Base-by-base conservation (phyloP, 495 filamentous ascomycete genomes). In the Chlorociboria aeruginascens region DNA sequence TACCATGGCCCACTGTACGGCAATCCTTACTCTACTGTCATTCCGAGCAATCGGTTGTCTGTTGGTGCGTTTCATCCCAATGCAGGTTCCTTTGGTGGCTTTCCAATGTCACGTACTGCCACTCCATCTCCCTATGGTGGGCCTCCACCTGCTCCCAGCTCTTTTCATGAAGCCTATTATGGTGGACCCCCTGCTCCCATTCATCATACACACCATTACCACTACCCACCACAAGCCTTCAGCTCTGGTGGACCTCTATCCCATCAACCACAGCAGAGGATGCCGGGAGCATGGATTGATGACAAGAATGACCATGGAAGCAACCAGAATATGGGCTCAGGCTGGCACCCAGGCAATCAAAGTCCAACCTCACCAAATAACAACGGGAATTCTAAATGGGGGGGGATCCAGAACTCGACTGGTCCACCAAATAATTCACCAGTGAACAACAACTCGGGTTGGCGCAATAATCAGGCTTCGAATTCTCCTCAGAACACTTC, bases 1-100 rank as follows among this genome's bases (percentile, higher is more conserved):
- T 76, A 73, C 43, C 70, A 76, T 47, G 71, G 71, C 0, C 65
- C 64, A 0, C 44, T 58, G 20, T 74, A 69, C 47, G 72, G 71
- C 39, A 70, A 69, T 52, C 63, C 64, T 17, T 56, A 56, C 11
- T 61, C 59, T 1, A 46, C 43, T 7, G 42, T 63, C 40, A 57
- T 66, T 58, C 58, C 61, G 1, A 13, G 44, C 12, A 62, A 7
- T 58, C 52, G 7, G 60, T 54, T 56, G 52, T 60, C 31, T 33
- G 53, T 45, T 56, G 61, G 46, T 57, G 51, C 47, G 29, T 45
- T 32, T 14, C 40, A 40, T 40, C 39, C 50, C 8, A 44, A 46
- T 28, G 43, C 48, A 8, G 51, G 53, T 34, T 58, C 54, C 17
- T 56, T 47, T 13, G 41, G 48, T 25, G 44, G 52, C 32, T 17